A percentile compares a stretch with the other conserved stretches of the same genome.
Conservation (phyloP, 768 basidiomycete species). For the Daedaleopsis sinensis region DNA sequence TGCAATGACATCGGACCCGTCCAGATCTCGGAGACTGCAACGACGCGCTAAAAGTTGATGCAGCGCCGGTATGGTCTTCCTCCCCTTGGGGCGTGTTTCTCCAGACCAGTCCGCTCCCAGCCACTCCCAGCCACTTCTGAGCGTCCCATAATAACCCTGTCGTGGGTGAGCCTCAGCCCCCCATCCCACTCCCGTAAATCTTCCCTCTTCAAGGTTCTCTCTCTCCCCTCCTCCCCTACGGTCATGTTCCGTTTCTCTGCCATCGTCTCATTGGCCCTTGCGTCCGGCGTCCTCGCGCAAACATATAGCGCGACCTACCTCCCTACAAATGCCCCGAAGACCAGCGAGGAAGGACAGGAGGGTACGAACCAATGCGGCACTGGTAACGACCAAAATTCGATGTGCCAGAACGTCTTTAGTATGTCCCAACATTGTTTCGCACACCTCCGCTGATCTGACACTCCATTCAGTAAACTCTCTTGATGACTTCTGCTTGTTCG, state of each 20-base stretch:
- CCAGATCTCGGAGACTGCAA: too few relatives aligned
- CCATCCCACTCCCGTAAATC: neutral
- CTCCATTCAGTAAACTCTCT: constrained; percentile 53
- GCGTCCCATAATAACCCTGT: neutral
- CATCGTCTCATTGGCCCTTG: constrained; percentile 15
- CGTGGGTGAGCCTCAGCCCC: neutral
- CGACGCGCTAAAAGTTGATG: neutral
- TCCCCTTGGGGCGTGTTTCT: neutral
- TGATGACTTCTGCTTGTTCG: constrained; percentile 60
- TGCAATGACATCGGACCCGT: too few relatives aligned
- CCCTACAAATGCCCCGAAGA: constrained; percentile 49
- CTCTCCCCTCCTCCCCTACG: neutral
- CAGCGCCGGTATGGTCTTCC: neutral
- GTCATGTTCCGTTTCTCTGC: constrained; percentile 7
- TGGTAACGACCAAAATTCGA: constrained; percentile 53
- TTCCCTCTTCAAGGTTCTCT: neutral
- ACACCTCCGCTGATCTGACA: neutral
- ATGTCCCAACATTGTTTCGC: constrained; percentile 25
- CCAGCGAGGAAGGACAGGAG: constrained; percentile 58
- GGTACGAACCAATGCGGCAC: constrained; percentile 72
- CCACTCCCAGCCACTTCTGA: too few relatives aligned
- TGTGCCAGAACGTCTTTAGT: constrained; percentile 71
- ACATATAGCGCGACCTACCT: constrained; percentile 51
- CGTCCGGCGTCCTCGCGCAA: constrained; percentile 29
- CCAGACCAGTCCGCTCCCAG: neutral